These are phyloP conservation scores for Sarocladium strictum DNA, from an alignment of 2,329 filamentous ascomycete genomes.

Conservation along the genomic window DNA sequence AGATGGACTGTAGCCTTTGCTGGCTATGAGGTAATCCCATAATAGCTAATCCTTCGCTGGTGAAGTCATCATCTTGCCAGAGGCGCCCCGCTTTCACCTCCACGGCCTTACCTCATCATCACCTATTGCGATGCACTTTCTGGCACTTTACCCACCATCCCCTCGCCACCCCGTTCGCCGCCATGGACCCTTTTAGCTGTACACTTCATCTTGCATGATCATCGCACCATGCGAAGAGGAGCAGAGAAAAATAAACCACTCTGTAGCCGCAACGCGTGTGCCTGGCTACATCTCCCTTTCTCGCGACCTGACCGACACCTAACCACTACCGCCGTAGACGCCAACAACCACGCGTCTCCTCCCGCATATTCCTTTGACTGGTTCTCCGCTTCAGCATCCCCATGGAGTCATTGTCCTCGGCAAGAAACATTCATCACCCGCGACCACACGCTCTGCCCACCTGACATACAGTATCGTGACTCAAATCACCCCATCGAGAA, in stretches of 20 bases:
- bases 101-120: slow-evolving; percentile 4
- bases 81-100: background rate
- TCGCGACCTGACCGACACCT: background rate
- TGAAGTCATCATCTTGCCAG: slow-evolving; percentile 6
- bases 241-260: background rate
- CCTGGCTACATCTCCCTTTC: background rate
- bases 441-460: slow-evolving; percentile 8
- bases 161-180: background rate
- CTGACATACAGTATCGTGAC: background rate
- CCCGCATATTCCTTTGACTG: background rate
- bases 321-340: slow-evolving; percentile 4
- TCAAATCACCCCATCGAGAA: background rate
- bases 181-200: background rate
- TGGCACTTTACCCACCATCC: background rate
- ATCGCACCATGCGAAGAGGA: background rate
- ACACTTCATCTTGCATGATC: slow-evolving; percentile 6
- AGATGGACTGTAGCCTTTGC: background rate
- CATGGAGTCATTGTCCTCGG: slow-evolving; percentile 5
- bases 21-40: background rate
- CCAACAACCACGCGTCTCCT: slow-evolving; percentile 2
- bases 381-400: slow-evolving; percentile 2
- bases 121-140: background rate
- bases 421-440: background rate
- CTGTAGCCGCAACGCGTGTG: too few relatives aligned
- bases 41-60: background rate